Percentiles rank a stretch among this genome's conserved stretches.
Evolutionary conservation across 2,329 filamentous ascomycete species (phyloP).

Genomic region (Xylariaceae sp.): DNA sequence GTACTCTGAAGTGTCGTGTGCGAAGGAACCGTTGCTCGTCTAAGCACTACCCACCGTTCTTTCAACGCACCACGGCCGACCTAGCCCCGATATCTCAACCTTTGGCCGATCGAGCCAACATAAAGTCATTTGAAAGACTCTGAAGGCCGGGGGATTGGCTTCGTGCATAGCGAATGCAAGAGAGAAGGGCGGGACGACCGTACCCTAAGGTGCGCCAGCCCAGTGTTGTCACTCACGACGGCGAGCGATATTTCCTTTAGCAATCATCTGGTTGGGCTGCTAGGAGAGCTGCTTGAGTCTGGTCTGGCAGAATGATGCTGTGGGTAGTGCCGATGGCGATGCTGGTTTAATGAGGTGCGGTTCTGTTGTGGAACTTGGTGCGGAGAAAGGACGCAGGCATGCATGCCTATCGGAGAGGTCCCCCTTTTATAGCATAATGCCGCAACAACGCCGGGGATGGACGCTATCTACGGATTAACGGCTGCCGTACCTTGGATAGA

Average conservation of each 20-base stretch:
- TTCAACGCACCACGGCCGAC: slow-evolving; percentile 8
- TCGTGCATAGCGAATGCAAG: slow-evolving; percentile 2
- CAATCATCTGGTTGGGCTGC: not conserved
- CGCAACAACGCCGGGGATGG: too few relatives aligned
- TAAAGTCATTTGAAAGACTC: slow-evolving; percentile 3
- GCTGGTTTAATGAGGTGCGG: slow-evolving; percentile 17
- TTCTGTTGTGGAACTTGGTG: slow-evolving; percentile 1
- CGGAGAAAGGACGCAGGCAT: slow-evolving; percentile 1
- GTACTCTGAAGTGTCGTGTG: slow-evolving; percentile 3
- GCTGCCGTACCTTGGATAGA: too few relatives aligned
- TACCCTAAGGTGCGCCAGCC: not conserved
- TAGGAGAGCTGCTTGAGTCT: slow-evolving; percentile 3
- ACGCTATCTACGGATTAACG: too few relatives aligned
- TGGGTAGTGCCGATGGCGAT: slow-evolving; percentile 8
- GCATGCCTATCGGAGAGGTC: not conserved
- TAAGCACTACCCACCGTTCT: slow-evolving; percentile 13
- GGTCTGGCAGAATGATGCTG: slow-evolving; percentile 5
- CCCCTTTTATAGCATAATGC: too few relatives aligned
- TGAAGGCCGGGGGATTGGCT: not conserved
- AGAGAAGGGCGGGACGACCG: not conserved
- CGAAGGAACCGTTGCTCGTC: slow-evolving; percentile 6
- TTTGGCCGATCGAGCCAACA: slow-evolving; percentile 3
- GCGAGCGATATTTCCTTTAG: not conserved
- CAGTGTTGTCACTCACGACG: not conserved
- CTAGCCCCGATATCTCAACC: slow-evolving; percentile 1